Evolutionary conservation across 805 yeast genomes (phyloP).

Genomic region (Saturnispora sanitii): DNA sequence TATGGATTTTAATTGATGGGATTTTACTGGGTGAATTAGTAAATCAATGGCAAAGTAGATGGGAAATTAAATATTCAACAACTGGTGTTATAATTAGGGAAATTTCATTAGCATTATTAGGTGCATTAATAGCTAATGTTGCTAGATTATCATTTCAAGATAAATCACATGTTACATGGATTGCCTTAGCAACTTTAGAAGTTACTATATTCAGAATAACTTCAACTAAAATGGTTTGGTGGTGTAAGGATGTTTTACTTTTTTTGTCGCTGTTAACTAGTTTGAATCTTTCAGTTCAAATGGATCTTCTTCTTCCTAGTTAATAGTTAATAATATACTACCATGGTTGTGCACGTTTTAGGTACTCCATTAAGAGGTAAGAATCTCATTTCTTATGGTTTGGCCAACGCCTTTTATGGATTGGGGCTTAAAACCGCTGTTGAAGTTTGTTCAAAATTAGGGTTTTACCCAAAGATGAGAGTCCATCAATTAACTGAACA

Average conservation of each 20-base stretch:
- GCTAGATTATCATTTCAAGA: conserved; percentile 2
- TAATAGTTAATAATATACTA: too few relatives aligned
- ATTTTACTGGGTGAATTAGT: conserved; percentile 4
- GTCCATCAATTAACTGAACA: conserved; percentile 88
- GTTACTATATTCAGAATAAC: neutral
- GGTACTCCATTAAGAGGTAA: conserved; percentile 43
- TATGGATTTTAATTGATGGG: conserved; percentile 6
- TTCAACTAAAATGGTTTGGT: neutral
- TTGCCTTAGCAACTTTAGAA: neutral
- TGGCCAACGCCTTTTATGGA: conserved; percentile 78
- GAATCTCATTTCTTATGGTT: conserved; percentile 35
- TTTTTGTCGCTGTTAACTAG: conserved; percentile 6
- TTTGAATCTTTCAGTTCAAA: conserved; percentile 6
- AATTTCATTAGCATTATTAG: neutral
- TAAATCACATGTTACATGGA: conserved; percentile 2
- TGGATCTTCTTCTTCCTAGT: conserved; percentile 6
- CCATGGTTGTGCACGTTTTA: conserved; percentile 44
- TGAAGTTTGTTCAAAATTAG: conserved; percentile 74
- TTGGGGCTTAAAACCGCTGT: conserved; percentile 69
- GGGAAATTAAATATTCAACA: conserved; percentile 2
- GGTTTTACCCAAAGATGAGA: conserved; percentile 88
- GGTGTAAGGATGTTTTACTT: conserved; percentile 5
- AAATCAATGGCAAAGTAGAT: conserved; percentile 5
- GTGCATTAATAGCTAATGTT: neutral
- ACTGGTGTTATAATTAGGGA: conserved; percentile 4